Evolutionary conservation across 345 rosid species (phyloP).

Genomic region (Acer saccharum): DNA sequence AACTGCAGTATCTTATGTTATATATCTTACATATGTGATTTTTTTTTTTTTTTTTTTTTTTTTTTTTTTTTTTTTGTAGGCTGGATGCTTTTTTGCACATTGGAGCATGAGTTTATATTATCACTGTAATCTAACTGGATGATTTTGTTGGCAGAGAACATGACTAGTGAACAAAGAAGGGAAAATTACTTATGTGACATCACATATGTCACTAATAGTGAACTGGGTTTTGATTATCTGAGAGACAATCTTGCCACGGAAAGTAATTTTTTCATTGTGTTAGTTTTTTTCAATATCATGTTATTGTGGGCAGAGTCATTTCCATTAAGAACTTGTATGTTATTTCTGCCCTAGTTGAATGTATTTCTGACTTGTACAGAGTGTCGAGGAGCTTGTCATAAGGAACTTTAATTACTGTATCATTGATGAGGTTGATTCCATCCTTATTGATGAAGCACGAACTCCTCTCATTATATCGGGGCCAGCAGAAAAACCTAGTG

Average conservation of each 20-base stretch:
- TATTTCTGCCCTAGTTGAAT: conserved; percentile 27
- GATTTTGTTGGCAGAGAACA: conserved; percentile 63
- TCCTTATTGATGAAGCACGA: conserved; percentile 98
- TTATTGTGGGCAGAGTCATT: conserved; percentile 6
- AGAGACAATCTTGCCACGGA: conserved; percentile 99
- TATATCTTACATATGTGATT: neutral
- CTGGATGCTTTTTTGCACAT: neutral
- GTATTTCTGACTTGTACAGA: conserved; percentile 50
- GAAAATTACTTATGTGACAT: conserved; percentile 91
- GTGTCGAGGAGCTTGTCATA: conserved; percentile 91
- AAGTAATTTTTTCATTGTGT: conserved; percentile 72
- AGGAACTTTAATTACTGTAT: conserved; percentile 90
- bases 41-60: conserved; percentile 1
- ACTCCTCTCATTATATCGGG: conserved; percentile 97
- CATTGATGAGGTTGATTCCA: conserved; percentile 97
- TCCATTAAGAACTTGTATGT: conserved; percentile 7
- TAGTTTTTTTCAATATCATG: conserved; percentile 19
- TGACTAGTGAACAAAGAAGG: conserved; percentile 92
- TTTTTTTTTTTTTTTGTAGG: neutral
- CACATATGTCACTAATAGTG: conserved; percentile 94
- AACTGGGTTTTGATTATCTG: conserved; percentile 93
- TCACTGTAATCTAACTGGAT: conserved; percentile 7
- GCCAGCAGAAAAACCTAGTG: conserved; percentile 97
- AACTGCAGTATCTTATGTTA: neutral
- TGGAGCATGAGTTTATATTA: neutral